These are phyloP conservation scores for Saxophila tyrrhenica DNA, from an alignment of 495 filamentous ascomycete genomes.

Conservation along the genomic window DNA sequence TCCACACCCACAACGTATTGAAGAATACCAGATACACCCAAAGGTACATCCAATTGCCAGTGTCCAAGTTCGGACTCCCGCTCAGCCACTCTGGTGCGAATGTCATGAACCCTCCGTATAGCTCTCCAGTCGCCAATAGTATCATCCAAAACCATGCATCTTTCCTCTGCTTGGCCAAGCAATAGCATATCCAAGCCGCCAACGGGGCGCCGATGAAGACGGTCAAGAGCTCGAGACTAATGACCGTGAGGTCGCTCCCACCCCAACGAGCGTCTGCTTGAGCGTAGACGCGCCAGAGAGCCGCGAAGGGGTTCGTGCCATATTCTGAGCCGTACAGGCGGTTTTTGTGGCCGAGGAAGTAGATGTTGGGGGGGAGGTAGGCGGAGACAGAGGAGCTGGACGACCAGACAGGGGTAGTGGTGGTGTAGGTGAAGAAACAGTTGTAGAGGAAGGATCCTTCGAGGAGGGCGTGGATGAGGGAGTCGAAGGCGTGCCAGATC, in stretches of 20 bases:
- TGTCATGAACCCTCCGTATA: slow-evolving; percentile 94
- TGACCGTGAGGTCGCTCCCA: slow-evolving; percentile 61
- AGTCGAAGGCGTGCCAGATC: slow-evolving; percentile 93
- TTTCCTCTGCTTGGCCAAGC: slow-evolving; percentile 36
- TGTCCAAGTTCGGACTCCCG: slow-evolving; percentile 63
- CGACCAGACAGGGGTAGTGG: slow-evolving; percentile 18
- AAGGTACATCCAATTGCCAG: slow-evolving; percentile 71
- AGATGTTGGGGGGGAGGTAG: slow-evolving; percentile 33
- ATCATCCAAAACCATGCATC: slow-evolving; percentile 37
- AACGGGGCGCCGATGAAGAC: slow-evolving; percentile 41
- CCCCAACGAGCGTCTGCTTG: slow-evolving; percentile 79
- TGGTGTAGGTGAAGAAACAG: slow-evolving; percentile 66
- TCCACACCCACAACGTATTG: slow-evolving; percentile 75
- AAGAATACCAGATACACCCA: slow-evolving; percentile 89
- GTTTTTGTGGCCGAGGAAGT: slow-evolving; percentile 42
- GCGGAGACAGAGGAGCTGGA: slow-evolving; percentile 9
- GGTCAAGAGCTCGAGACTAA: slow-evolving; percentile 77
- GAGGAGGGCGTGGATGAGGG: slow-evolving; percentile 75
- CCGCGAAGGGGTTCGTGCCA: slow-evolving; percentile 49
- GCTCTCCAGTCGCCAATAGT: slow-evolving; percentile 77
- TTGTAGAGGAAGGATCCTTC: slow-evolving; percentile 88
- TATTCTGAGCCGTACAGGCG: slow-evolving; percentile 64
- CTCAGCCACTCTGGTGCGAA: slow-evolving; percentile 91
- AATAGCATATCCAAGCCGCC: slow-evolving; percentile 58
- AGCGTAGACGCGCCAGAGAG: slow-evolving; percentile 87